Base-by-base conservation (phyloP, 176 grass and related monocot genomes). In the Thinopyrum elongatum region DNA sequence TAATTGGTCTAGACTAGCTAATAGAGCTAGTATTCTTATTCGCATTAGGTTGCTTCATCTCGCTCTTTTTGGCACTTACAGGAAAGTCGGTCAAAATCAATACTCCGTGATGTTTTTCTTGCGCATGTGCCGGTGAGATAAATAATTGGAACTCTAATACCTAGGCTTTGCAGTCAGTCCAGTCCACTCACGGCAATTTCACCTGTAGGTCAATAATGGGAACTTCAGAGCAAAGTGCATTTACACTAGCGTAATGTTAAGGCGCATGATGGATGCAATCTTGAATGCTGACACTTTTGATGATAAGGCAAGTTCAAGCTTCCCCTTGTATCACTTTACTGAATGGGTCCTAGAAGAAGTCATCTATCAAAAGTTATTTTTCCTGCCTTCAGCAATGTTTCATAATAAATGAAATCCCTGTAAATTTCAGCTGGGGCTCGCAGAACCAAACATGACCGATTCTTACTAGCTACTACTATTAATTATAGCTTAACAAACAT, bases 191-290 rank as follows among this genome's bases (percentile, higher is more conserved):
- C 23, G 10, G 19, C 78, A 49, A 55, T 85, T 27, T 85, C 15
- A 76, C 58, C 58, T 85, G 21, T 60, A 98, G 93, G 76, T 95
- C 17, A 81, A 80, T 28, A 60, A 87, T 41, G 87, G 89, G 19
- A 92, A 95, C 87, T 90, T 98, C 23, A 84, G 85, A 77, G 86
- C 88, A 67, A 98, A 94, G 67, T 98, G 93, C 71, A 92, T 98
- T 86, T 93, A 98, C 82, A 78, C 93, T 80, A 89, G 83, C 33
- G 78, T 98, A 65, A 95, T 95, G 95, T 88, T 98, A 76, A 89
- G 93, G 83, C 90, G 95, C 77, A 98, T 98, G 95, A 78, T 98
- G 76, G 95, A 95, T 78, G 95, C 89, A 64, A 90, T 93, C 67
- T 53, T 98, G 29, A 93, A 98, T 83, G 23, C 89, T 73, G 91